Conservation (phyloP, 2,329 filamentous ascomycete species). For the Cercospora zeina region DNA sequence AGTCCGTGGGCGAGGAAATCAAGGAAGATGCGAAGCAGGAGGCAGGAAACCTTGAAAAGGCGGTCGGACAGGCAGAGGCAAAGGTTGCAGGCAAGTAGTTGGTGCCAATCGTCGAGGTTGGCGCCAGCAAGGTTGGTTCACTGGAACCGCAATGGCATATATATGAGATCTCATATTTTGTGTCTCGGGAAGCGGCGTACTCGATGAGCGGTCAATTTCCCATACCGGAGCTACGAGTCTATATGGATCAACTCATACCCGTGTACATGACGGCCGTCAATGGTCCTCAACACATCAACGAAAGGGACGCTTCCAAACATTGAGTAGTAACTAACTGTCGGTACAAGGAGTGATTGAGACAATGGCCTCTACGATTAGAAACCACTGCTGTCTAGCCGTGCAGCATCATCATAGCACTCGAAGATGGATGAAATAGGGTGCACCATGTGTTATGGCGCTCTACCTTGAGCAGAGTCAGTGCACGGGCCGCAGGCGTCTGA, state of each 20-base stretch:
- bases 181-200: background rate
- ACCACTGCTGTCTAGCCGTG: background rate
- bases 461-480: background rate
- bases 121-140: background rate
- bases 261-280: background rate
- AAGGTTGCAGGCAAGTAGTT: slow-evolving; percentile 33
- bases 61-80: slow-evolving; percentile 43
- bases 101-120: background rate
- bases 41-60: slow-evolving; percentile 38
- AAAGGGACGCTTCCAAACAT: background rate
- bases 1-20: slow-evolving; percentile 48
- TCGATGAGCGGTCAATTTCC: background rate
- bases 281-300: background rate
- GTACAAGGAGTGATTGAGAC: background rate
- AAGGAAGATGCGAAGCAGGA: slow-evolving; percentile 41
- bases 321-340: background rate
- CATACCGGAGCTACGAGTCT: background rate
- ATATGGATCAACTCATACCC: background rate
- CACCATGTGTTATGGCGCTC: background rate
- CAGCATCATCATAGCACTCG: no score
- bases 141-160: background rate
- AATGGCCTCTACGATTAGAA: background rate
- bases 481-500: background rate
- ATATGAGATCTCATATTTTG: background rate
- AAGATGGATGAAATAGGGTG: background rate